Base-by-base conservation (phyloP, 371 early-diverging fungal genomes). In the Entomophthora muscae region DNA sequence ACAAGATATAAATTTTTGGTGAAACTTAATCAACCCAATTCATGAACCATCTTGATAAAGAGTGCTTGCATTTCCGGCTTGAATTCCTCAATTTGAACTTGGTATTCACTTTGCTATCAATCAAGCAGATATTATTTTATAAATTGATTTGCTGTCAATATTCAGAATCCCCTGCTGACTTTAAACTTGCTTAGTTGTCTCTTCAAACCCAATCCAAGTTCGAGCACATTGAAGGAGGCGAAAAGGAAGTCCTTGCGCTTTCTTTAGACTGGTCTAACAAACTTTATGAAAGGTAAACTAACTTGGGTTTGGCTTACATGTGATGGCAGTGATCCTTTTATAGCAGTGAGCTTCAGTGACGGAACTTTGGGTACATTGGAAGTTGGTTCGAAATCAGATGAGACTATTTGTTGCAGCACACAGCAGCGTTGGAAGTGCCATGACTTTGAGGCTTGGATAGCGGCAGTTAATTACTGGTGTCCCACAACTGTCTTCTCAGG, bases 241-340 rank as follows among this genome's bases (percentile, higher is more conserved):
- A 55, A 17, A 55, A 22, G 28, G 56, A 55, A 26, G n/a, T 12
- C 28, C 56, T 55, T 13, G 56, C 56, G 7, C 56, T 55, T 22
- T 55, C 56, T 22, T 26, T 55, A 55, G 56, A 55, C 26, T 55
- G 56, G 56, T 55, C 56, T 26, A 27, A 55, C n/a, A 17, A n/a
- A 17, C 22, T 55, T 55, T 12, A 55, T 26, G 28, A 55, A 24
- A 27, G 28, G 56, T 55, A 55, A n/a, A n/a, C n/a, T n/a, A n/a
- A n/a, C 28, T 55, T 22, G 17, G 17, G 42, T 42, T 55, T 55
- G 22, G 56, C n/a, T 26, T 26, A 55, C 22, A 55, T 26, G 28
- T 7, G 12, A 26, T 26, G 28, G 12, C 17, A 55, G 56, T 26
- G 56, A 55, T 26, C 28, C 24, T 22, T 24, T 24, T 13, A 24